Conservation (phyloP, 2,329 filamentous ascomycete genomes). For the Fusarium veterinarium region DNA sequence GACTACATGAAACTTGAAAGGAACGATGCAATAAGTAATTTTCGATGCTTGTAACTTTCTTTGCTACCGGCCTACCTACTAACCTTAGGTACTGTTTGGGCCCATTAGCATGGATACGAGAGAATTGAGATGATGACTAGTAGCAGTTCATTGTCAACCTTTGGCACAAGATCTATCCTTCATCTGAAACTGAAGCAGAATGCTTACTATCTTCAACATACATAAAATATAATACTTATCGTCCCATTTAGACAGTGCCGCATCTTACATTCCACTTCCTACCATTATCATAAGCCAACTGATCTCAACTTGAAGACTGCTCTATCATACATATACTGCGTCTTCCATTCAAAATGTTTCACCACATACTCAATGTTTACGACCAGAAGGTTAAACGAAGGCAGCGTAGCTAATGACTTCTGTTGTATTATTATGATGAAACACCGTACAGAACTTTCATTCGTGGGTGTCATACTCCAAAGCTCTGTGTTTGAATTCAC, state of each 20-base stretch:
- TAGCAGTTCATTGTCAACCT: not conserved
- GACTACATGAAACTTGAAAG: constrained; percentile 12
- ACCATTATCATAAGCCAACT: not conserved
- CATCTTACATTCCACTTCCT: not conserved
- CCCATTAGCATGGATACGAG: not conserved
- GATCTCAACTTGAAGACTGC: not conserved
- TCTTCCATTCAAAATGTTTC: not conserved
- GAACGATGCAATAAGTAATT: constrained; percentile 11
- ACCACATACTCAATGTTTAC: not conserved
- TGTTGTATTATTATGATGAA: not conserved
- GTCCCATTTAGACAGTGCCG: not conserved
- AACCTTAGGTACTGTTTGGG: not conserved
- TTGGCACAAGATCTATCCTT: not conserved
- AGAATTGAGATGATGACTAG: not conserved
- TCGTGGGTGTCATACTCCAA: not conserved
- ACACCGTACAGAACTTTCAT: not conserved
- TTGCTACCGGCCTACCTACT: not conserved
- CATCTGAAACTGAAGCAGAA: not conserved
- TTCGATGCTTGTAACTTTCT: not conserved
- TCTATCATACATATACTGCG: not conserved
- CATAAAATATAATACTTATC: not conserved
- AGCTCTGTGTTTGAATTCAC: not conserved
- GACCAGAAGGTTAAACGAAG: not conserved
- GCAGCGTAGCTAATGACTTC: not conserved
- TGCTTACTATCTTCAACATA: not conserved